Evolutionary conservation across 2,329 filamentous ascomycete genomes (phyloP).

Genomic region (Trichophaea hybrida): DNA sequence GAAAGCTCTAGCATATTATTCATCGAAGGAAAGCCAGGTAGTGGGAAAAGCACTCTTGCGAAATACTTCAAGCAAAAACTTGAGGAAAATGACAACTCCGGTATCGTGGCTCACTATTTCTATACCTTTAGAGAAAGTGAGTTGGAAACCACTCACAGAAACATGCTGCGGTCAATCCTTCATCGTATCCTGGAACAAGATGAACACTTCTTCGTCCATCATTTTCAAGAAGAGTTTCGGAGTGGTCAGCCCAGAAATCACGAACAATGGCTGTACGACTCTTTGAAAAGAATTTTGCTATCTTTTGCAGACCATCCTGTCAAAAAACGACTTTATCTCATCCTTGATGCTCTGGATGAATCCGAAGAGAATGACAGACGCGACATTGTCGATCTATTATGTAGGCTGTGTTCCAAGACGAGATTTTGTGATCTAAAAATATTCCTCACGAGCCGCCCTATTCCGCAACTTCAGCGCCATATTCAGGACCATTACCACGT

Average conservation of each 20-base stretch:
- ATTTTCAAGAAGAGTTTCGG: conserved; percentile 1
- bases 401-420: not conserved
- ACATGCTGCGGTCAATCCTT: not conserved
- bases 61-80: no score
- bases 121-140: conserved; percentile 1
- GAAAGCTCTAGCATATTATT: not conserved
- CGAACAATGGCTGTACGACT: not conserved
- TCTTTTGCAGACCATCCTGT: not conserved
- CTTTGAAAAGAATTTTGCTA: not conserved
- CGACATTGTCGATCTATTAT: not conserved
- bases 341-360: conserved; percentile 6
- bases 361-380: not conserved
- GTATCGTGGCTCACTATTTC: conserved; percentile 1
- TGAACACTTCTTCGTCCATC: conserved; percentile 1
- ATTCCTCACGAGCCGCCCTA: conserved; percentile 1
- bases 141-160: not conserved
- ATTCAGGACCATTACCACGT: not conserved
- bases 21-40: not conserved
- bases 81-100: not conserved
- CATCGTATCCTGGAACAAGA: not conserved
- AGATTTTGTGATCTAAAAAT: not conserved
- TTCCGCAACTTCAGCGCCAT: not conserved
- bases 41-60: not conserved
- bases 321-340: not conserved
- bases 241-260: no score